These are phyloP conservation scores for Aspergillus sp. DNA, from an alignment of 2,329 filamentous ascomycete species.

Conservation along the genomic window DNA sequence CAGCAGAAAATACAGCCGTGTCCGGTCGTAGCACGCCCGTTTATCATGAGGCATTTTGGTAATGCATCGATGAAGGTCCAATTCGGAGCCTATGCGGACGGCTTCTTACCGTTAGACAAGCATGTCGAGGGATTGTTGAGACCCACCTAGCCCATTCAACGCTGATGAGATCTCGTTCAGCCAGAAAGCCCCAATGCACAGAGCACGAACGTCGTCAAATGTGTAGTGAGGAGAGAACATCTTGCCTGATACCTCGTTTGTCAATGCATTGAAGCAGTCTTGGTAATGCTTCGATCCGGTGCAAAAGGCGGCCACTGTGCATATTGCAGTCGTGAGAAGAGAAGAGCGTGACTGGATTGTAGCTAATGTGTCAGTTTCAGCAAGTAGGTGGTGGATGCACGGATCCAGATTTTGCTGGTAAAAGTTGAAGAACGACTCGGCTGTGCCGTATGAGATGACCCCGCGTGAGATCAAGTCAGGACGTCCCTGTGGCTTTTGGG, in stretches of 20 bases:
- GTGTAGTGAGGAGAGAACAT: conserved; percentile 15
- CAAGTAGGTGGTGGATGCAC: not conserved
- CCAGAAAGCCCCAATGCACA: not conserved
- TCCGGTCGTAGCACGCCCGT: conserved; percentile 20
- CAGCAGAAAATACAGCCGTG: conserved; percentile 32
- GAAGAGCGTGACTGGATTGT: conserved; percentile 41
- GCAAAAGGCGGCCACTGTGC: conserved; percentile 48
- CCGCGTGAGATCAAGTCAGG: not conserved
- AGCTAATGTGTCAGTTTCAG: conserved; percentile 23
- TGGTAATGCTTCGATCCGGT: conserved; percentile 23
- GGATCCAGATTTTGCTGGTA: not conserved
- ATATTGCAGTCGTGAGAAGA: conserved; percentile 44
- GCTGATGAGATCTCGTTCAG: not conserved
- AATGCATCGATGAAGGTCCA: conserved; percentile 24
- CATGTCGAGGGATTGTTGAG: not conserved
- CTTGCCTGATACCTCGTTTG: conserved; percentile 17
- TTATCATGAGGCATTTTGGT: conserved; percentile 19
- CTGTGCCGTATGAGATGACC: not conserved
- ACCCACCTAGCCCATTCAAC: not conserved
- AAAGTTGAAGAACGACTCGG: not conserved
- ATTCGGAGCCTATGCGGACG: conserved; percentile 7
- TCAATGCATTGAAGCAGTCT: conserved; percentile 44
- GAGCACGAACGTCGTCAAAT: conserved; percentile 22
- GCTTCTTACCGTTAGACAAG: not conserved
- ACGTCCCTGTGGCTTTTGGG: not conserved